Evolutionary conservation across 805 yeast species (phyloP).

Genomic region (Spathaspora gorwiae): DNA sequence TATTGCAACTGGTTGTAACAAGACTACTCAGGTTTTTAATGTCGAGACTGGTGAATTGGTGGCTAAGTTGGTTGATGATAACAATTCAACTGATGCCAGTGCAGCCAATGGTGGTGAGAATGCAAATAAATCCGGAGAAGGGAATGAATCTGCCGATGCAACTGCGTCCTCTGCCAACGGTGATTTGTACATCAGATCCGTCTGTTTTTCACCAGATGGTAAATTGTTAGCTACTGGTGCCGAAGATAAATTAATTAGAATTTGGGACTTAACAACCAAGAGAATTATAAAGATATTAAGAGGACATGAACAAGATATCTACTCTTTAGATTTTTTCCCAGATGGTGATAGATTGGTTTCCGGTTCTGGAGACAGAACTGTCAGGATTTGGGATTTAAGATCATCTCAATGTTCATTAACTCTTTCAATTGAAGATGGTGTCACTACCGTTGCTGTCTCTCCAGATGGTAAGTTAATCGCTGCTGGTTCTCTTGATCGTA

Average conservation of each 20-base stretch:
- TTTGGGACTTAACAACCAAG: slow-evolving; percentile 88
- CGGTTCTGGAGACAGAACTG: slow-evolving; percentile 96
- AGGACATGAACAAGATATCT: slow-evolving; percentile 97
- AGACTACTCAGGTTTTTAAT: slow-evolving; percentile 88
- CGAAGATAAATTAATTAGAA: slow-evolving; percentile 84
- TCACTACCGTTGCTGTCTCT: slow-evolving; percentile 94
- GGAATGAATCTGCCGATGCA: slow-evolving; percentile 23
- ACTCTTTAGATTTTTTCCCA: slow-evolving; percentile 91
- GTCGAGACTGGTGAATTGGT: slow-evolving; percentile 88
- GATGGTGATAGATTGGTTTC: slow-evolving; percentile 90
- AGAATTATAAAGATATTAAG: slow-evolving; percentile 79
- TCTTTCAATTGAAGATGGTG: slow-evolving; percentile 92
- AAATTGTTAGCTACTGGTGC: slow-evolving; percentile 92
- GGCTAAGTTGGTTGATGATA: slow-evolving; percentile 82
- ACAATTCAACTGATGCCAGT: slow-evolving; percentile 34
- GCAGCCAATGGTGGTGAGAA: slow-evolving; percentile 43
- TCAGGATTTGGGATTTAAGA: slow-evolving; percentile 91
- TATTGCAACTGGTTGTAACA: slow-evolving; percentile 95
- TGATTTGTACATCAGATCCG: slow-evolving; percentile 90
- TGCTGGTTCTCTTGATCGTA: slow-evolving; percentile 92
- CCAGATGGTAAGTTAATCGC: slow-evolving; percentile 94
- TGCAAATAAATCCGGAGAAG: slow-evolving; percentile 26
- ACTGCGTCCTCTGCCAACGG: slow-evolving; percentile 52
- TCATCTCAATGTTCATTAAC: slow-evolving; percentile 87
- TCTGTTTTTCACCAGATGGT: slow-evolving; percentile 92